phyloP scores from a whole-genome alignment of 495 filamentous ascomycete species.

The Rhypophila decipiens region DNA sequence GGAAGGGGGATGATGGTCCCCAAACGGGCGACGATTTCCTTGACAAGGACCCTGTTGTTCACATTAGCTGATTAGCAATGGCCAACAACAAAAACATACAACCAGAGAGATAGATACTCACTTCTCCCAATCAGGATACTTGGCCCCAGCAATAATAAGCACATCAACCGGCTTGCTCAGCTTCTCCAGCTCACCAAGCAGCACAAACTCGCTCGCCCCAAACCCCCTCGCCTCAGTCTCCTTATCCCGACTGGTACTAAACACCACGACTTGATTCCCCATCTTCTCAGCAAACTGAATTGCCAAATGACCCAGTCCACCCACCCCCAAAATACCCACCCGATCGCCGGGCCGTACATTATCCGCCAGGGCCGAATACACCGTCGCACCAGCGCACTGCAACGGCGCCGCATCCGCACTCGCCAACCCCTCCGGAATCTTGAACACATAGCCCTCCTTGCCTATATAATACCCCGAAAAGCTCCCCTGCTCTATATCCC shows the following conservation, averaged over 20 bases:
- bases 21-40: conserved; percentile 6
- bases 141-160: conserved; percentile 26
- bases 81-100: not conserved
- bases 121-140: conserved; percentile 30
- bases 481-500: conserved; percentile 12
- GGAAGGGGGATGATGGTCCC: conserved; percentile 11
- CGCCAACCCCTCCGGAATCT: conserved; percentile 35
- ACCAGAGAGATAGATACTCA: not conserved
- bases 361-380: conserved; percentile 40
- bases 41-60: conserved; percentile 5
- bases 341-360: conserved; percentile 32
- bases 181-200: conserved; percentile 30
- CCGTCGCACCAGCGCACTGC: conserved; percentile 54
- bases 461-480: conserved; percentile 19
- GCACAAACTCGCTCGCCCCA: conserved; percentile 52
- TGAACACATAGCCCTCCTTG: conserved; percentile 28
- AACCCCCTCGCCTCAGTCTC: conserved; percentile 46
- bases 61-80: no score
- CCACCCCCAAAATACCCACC: conserved; percentile 50
- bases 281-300: conserved; percentile 54
- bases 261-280: conserved; percentile 52
- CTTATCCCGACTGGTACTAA: conserved; percentile 48
- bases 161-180: conserved; percentile 26
- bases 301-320: conserved; percentile 55
- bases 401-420: conserved; percentile 45